Percentiles rank a stretch among this genome's conserved stretches.
Conservation (phyloP, 257 asterid species). For the Nicotiana tomentosiformis region DNA sequence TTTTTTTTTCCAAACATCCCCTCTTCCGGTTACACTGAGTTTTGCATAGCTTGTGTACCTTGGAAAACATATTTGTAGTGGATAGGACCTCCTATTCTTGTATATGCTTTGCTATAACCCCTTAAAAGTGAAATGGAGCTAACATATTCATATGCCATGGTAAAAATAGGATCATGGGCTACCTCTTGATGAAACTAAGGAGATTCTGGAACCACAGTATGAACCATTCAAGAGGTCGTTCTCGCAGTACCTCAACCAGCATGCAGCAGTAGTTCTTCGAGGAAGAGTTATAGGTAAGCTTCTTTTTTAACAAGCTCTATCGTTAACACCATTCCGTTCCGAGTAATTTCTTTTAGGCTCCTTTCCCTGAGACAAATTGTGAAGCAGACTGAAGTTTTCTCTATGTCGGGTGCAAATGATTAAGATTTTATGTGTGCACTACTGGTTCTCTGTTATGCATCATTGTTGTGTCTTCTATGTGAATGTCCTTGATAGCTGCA, state of each 20-base stretch:
- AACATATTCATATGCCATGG: conserved; percentile 8
- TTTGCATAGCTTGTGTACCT: no score
- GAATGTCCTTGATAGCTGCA: neutral
- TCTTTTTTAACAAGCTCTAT: neutral
- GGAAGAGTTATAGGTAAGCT: conserved; percentile 84
- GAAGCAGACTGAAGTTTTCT: conserved; percentile 2
- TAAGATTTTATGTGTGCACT: neutral
- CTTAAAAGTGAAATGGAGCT: neutral
- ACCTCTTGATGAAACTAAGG: conserved; percentile 52
- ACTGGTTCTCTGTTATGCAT: neutral
- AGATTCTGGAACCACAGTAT: conserved; percentile 64
- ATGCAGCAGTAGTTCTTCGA: conserved; percentile 94
- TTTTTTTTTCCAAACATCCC: no score
- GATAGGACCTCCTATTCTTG: neutral
- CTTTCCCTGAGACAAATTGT: neutral
- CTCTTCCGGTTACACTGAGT: no score
- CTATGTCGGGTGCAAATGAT: conserved; percentile 2
- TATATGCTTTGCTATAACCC: neutral
- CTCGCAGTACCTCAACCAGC: conserved; percentile 86
- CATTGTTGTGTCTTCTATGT: neutral
- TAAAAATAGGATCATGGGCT: conserved; percentile 81
- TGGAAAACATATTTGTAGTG: no score
- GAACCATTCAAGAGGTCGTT: conserved; percentile 82
- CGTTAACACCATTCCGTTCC: neutral
- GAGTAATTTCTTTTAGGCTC: neutral